Conservation (phyloP, 306 rosid species). For the Aeschynomene evenia region DNA sequence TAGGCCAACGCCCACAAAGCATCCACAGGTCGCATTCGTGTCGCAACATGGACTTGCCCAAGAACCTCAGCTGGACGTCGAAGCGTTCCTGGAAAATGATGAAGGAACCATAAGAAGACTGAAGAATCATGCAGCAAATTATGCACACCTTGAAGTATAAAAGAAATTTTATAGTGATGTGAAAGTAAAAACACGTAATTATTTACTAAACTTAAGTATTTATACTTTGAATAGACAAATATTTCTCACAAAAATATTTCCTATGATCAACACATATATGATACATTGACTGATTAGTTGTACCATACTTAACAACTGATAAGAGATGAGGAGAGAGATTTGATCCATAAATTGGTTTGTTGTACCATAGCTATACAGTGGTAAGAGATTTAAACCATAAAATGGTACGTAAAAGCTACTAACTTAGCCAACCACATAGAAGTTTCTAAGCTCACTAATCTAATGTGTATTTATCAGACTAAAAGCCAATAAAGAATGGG, state of each 20-base stretch:
- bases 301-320: constrained; percentile 15
- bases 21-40: constrained; percentile 84
- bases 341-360: constrained; percentile 12
- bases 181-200: constrained; percentile 10
- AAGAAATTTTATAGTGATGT: constrained; percentile 12
- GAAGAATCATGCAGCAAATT: constrained; percentile 29
- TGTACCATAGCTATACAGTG: constrained; percentile 17
- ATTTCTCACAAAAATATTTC: background rate
- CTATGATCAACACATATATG: background rate
- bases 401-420: background rate
- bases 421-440: too few species aligned
- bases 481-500: constrained; percentile 11
- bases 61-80: constrained; percentile 99
- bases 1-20: constrained; percentile 94
- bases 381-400: constrained; percentile 26
- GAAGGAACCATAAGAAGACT: constrained; percentile 30
- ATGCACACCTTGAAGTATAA: constrained; percentile 24
- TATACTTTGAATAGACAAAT: constrained; percentile 12
- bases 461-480: background rate
- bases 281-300: background rate
- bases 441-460: too few species aligned
- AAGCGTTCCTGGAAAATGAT: constrained; percentile 59
- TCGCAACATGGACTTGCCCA: constrained; percentile 97
- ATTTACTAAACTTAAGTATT: background rate
- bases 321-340: constrained; percentile 1